Base-by-base conservation (phyloP, 1,284 basidiomycete species). In the Xerocomus nothofagi region DNA sequence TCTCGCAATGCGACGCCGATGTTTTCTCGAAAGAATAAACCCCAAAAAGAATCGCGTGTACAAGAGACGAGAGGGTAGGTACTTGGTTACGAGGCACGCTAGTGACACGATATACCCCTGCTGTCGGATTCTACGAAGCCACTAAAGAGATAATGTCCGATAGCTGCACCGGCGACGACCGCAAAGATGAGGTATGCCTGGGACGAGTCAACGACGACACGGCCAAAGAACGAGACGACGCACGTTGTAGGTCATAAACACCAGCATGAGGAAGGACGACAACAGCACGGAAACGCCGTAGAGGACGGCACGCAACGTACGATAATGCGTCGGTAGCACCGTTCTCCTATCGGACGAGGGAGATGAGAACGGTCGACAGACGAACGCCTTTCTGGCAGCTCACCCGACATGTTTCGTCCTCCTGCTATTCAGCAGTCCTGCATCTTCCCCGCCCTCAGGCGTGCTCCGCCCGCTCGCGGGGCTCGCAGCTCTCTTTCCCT, bases 191-290 rank as follows among this genome's bases (percentile, higher is more conserved):
- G 78, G 59, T 91, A 91, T 29, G 84, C 88, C 89, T 92, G 18
- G 14, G 43, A 26, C 32, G 37, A 15, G 21, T 23, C 18, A 10
- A 17, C 17, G 3, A 15, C 11, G 27, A 26, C 6, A 21, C 18
- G 10, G 38, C n/a, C 6, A 32, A 37, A 44, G 11, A 39, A 45
- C 15, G 5, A 21, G 11, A 30, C 32, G 47, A 66, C 74, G 57
- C 53, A 89, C 88, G 56, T 91, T 91, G 71, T 91, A 91, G 6
- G 89, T 91, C 88, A 91, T 91, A 71, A 89, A 91, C 38, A 92
- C 79, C 49, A 92, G 72, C 89, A 92, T 91, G 61, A 91, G 80
- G 78, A 91, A 92, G 74, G 89, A 89, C 23, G 88, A 90, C 44
- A 91, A 64, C 67, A 84, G 83, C 26, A 88, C 80, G 5, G 79